Evolutionary conservation across 805 yeast species (phyloP).

Genomic region (Nematodospora valgi): DNA sequence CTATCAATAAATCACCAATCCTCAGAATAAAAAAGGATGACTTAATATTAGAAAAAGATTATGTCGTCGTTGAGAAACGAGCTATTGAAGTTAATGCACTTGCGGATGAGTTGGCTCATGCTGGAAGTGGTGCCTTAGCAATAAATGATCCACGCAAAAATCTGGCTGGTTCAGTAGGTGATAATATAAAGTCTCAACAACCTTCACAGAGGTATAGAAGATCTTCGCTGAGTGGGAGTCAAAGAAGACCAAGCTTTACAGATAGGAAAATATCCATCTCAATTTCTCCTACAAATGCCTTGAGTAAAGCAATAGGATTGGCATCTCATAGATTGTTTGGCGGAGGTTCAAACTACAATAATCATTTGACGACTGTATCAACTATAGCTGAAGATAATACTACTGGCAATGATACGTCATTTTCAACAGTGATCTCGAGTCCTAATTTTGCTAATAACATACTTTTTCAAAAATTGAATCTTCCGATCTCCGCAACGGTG

Average conservation of each 20-base stretch:
- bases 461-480: conserved; percentile 30
- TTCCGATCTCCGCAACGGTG: conserved; percentile 24
- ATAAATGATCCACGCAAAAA: conserved; percentile 31
- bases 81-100: conserved; percentile 93
- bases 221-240: conserved; percentile 45
- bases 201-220: conserved; percentile 18
- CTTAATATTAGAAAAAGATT: conserved; percentile 69
- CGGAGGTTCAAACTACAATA: conserved; percentile 5
- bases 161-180: conserved; percentile 20
- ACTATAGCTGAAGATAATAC: conserved; percentile 2
- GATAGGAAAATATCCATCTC: conserved; percentile 67
- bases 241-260: conserved; percentile 59
- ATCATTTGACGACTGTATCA: background rate
- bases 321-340: conserved; percentile 90
- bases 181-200: conserved; percentile 11
- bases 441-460: conserved; percentile 35
- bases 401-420: conserved; percentile 8
- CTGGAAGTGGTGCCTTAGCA: conserved; percentile 51
- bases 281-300: conserved; percentile 80
- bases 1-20: conserved; percentile 11
- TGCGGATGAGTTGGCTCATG: conserved; percentile 84
- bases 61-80: conserved; percentile 91
- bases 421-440: conserved; percentile 20
- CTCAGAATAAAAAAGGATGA: conserved; percentile 31
- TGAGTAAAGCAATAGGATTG: conserved; percentile 80